Conservation (phyloP, 495 filamentous ascomycete species). For the Annulohypoxylon maeteangense region DNA sequence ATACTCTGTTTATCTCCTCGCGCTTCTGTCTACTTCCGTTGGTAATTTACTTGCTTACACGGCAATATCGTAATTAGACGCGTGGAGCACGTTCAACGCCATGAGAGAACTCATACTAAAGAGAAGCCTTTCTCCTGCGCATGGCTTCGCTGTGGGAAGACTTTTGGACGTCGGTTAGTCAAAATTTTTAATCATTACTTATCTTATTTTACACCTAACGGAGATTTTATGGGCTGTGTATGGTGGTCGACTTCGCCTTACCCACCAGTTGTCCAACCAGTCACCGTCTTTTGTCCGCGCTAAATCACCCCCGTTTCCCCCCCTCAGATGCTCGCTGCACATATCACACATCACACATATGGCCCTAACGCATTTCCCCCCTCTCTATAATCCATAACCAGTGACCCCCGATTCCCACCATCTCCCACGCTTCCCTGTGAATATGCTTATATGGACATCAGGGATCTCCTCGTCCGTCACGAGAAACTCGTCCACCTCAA, state of each 20-base stretch:
- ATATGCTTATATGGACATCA: slow-evolving; percentile 67
- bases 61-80: slow-evolving; percentile 57
- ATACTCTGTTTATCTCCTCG: slow-evolving; percentile 43
- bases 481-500: slow-evolving; percentile 78
- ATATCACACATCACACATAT: slow-evolving; percentile 30
- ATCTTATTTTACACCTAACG: slow-evolving; percentile 27
- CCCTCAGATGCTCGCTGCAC: slow-evolving; percentile 22
- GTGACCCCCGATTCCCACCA: slow-evolving; percentile 16
- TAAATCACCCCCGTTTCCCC: slow-evolving; percentile 38
- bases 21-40: slow-evolving; percentile 55
- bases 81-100: slow-evolving; percentile 69
- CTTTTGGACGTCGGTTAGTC: slow-evolving; percentile 66
- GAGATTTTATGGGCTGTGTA: slow-evolving; percentile 18
- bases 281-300: slow-evolving; percentile 40
- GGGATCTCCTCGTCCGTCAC: slow-evolving; percentile 77
- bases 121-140: slow-evolving; percentile 67
- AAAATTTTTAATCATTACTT: slow-evolving; percentile 39
- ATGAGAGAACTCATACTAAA: slow-evolving; percentile 71
- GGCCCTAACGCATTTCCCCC: slow-evolving; percentile 33
- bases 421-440: slow-evolving; percentile 38
- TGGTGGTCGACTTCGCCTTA: slow-evolving; percentile 39
- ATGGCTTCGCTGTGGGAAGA: slow-evolving; percentile 65
- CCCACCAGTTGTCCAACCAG: slow-evolving; percentile 38
- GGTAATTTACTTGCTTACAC: slow-evolving; percentile 48
- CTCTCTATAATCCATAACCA: slow-evolving; percentile 27